These are phyloP conservation scores for Paulownia fortunei DNA, from an alignment of 257 asterid genomes.

Conservation along the genomic window DNA sequence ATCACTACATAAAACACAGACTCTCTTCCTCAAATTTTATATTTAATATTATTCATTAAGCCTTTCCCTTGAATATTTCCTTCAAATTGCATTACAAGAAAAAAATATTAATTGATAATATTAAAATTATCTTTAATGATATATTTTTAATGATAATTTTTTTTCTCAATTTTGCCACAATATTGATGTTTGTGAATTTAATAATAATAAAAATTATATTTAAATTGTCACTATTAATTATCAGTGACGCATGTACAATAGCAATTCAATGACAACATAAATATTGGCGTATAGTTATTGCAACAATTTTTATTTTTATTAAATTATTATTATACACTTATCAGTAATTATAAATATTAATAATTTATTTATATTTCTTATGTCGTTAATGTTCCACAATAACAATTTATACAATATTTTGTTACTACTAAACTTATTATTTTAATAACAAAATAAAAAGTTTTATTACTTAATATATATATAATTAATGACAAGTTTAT, in stretches of 20 bases:
- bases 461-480: neutral
- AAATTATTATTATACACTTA: neutral
- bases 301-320: neutral
- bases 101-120: neutral
- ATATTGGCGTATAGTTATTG: neutral
- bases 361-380: too few species aligned
- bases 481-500: neutral
- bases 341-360: too few species aligned
- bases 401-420: neutral
- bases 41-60: too few species aligned
- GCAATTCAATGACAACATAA: too few species aligned
- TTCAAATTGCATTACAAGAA: neutral
- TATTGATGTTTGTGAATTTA: neutral
- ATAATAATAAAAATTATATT: neutral
- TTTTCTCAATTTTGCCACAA: neutral
- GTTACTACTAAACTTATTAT: neutral
- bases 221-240: neutral
- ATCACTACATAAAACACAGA: too few species aligned
- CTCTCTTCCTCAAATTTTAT: too few species aligned
- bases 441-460: too few species aligned
- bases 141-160: neutral
- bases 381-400: neutral
- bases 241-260: neutral
- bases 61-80: too few species aligned
- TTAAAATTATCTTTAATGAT: neutral